Evolutionary conservation across 2,329 filamentous ascomycete genomes (phyloP), one percentile per base, ranked within the genome.

Genomic region (Paraphoma chrysanthemicola): DNA sequence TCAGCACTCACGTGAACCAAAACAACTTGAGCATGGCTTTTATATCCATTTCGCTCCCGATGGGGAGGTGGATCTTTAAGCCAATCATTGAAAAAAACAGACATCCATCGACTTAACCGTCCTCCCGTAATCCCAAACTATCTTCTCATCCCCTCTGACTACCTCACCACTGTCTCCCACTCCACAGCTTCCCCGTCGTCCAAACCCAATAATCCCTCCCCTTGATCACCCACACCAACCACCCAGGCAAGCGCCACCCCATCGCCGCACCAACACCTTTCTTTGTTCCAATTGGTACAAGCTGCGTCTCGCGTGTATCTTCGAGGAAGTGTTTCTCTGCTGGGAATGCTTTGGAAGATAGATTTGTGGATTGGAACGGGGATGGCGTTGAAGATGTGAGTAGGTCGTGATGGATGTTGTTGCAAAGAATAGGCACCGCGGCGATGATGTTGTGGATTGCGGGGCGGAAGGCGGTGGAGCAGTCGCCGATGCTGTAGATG

Each of bases 331-430:
- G n/a, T 28, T 71, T 59, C 33, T 73, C 71, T 18, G 36, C 44
- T 16, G 47, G 53, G 1, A 11, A 57, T 17, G 62, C 62, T 0
- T 62, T 51, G 23, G 23, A 23, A 2, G 23, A 23, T 23, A 3
- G 23, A 23, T 60, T 53, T 2, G 33, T 36, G 33, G 10, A n/a
- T n/a, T n/a, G n/a, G n/a, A n/a, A n/a, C n/a, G n/a, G n/a, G n/a
- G n/a, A 10, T 7, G 33, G 33, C 9, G 70, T 76, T 2, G 72
- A 69, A 3, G 68, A 77, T 0, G 78, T 56, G 1, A 83, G 67
- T n/a, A 84, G 54, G 66, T 85, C 84, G 0, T 77, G 77, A 66
- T 80, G 81, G 60, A 85, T 74, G 54, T 84, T 85, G 5, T 79
- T 73, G 16, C 77, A 74, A 3, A 78, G 62, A 12, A 75, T 62